Percentiles rank a stretch among this genome's conserved stretches.
Evolutionary conservation across 345 rosid genomes (phyloP).

Genomic region (Tarenaya hassleriana): DNA sequence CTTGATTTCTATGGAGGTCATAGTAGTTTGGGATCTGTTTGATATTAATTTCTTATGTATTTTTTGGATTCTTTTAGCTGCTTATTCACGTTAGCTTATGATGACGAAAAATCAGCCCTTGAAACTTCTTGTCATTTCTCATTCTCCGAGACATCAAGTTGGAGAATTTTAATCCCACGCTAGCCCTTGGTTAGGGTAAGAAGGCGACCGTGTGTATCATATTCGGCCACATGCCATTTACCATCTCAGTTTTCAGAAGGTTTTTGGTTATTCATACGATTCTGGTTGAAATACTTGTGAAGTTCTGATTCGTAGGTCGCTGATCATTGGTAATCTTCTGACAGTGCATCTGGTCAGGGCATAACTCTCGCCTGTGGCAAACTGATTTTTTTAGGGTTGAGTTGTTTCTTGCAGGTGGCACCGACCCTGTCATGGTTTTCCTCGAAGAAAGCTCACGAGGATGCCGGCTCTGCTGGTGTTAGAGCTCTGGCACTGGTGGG

Average conservation of each 20-base stretch:
- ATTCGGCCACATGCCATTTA: too few relatives aligned
- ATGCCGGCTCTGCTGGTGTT: slow-evolving; percentile 46
- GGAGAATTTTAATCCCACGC: too few relatives aligned
- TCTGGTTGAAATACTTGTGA: background rate
- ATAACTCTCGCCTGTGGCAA: too few relatives aligned
- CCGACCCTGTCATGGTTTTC: slow-evolving; percentile 46
- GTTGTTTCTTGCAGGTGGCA: slow-evolving; percentile 39
- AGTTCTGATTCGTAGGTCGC: background rate
- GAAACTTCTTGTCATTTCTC: too few relatives aligned
- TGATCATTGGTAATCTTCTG: background rate
- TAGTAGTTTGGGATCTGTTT: slow-evolving; percentile 11
- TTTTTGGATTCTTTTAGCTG: too few relatives aligned
- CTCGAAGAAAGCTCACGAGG: slow-evolving; percentile 54
- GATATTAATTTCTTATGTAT: too few relatives aligned
- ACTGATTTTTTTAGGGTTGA: background rate
- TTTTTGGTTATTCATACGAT: background rate
- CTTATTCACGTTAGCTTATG: background rate
- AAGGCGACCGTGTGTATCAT: too few relatives aligned
- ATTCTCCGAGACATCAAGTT: too few relatives aligned
- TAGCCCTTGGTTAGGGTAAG: too few relatives aligned
- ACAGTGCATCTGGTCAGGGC: background rate
- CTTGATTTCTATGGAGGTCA: background rate
- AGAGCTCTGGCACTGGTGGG: slow-evolving; percentile 69
- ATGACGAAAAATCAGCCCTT: too few relatives aligned
- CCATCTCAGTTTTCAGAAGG: background rate